Evolutionary conservation across 805 yeast genomes (phyloP).

Genomic region (Ogataea corticis): DNA sequence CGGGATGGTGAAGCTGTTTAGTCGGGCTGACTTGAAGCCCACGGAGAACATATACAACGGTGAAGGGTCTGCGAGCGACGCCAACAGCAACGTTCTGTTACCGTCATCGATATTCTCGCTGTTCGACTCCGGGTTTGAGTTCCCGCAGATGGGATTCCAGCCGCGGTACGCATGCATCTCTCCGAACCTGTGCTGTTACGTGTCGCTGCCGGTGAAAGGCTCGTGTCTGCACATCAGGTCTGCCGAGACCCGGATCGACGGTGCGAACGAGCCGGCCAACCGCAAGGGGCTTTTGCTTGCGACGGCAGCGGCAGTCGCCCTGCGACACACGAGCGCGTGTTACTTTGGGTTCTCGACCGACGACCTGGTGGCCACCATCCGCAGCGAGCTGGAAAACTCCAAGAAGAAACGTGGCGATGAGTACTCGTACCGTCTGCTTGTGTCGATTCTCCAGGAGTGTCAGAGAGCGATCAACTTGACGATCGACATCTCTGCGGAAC

Average conservation of each 20-base stretch:
- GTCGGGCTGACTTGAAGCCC: constrained; percentile 35
- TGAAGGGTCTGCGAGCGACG: constrained; percentile 2
- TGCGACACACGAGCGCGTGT: constrained; percentile 68
- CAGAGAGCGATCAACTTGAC: constrained; percentile 76
- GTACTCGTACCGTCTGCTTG: constrained; percentile 37
- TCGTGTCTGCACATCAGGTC: constrained; percentile 25
- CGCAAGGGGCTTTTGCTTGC: constrained; percentile 38
- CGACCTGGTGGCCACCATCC: constrained; percentile 62
- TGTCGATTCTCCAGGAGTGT: constrained; percentile 57
- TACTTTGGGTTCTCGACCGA: constrained; percentile 67
- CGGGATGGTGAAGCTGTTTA: constrained; percentile 49
- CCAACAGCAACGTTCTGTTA: constrained; percentile 13
- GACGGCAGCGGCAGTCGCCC: constrained; percentile 61
- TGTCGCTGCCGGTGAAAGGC: constrained; percentile 30
- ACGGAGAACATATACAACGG: constrained; percentile 21
- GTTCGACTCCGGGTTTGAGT: constrained; percentile 55
- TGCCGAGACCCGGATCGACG: constrained; percentile 21
- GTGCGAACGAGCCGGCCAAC: constrained; percentile 18
- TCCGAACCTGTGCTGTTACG: constrained; percentile 49
- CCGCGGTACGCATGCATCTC: constrained; percentile 46
- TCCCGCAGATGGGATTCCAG: constrained; percentile 38
- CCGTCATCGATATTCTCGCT: constrained; percentile 42
- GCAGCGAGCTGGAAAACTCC: constrained; percentile 43
- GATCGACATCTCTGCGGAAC: constrained; percentile 69
- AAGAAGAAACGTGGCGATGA: constrained; percentile 22